phyloP scores from a whole-genome alignment of 73 alveolate genomes.

The Paramecium octaurelia region DNA sequence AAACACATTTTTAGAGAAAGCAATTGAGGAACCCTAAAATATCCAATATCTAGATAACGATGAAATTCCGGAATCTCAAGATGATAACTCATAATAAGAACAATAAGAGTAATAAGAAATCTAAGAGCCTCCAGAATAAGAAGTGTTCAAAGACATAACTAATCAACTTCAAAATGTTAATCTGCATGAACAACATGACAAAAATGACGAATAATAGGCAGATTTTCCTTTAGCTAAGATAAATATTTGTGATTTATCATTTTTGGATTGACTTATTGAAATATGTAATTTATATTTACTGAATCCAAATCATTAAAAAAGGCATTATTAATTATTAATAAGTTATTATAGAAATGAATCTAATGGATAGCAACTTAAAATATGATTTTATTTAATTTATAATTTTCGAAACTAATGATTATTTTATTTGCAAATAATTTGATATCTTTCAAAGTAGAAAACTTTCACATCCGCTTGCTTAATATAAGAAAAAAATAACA shows the following conservation, averaged over 20 bases:
- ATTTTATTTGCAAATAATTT: neutral
- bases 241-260: neutral
- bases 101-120: neutral
- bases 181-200: neutral
- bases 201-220: neutral
- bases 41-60: neutral
- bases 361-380: neutral
- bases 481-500: neutral
- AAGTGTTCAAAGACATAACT: neutral
- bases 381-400: neutral
- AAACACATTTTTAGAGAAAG: neutral
- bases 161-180: neutral
- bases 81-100: neutral
- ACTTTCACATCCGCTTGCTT: neutral
- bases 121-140: neutral
- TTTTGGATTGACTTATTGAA: neutral
- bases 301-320: neutral
- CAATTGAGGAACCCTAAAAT: neutral
- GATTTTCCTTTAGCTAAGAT: neutral
- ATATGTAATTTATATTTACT: neutral
- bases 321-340: neutral
- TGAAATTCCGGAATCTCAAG: neutral
- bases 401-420: neutral
- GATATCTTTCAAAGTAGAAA: neutral
- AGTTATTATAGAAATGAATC: neutral